Evolutionary conservation across 495 filamentous ascomycete genomes (phyloP), one percentile per base, ranked within the genome.

Genomic region (Aspergillus conjunctus): DNA sequence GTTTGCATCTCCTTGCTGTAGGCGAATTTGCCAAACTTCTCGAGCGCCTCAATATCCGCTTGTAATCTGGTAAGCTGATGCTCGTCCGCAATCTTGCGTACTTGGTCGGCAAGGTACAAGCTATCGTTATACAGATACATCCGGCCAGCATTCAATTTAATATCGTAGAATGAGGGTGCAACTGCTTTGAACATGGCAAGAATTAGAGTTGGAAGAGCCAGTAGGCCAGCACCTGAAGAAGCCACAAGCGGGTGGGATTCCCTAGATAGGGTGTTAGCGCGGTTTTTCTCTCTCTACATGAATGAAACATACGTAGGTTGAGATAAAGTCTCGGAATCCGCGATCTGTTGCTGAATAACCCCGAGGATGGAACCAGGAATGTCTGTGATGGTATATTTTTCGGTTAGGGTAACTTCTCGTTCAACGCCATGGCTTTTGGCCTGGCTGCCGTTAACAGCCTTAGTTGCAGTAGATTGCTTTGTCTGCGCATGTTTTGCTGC

Each of bases 121-220:
- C 89, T 85, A 69, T 99, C 94, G 66, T 99, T 98, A 72, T 98
- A 99, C 45, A 97, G 81, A 63, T 88, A 91, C 90, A 97, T 94
- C 66, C 89, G 91, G 5, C 91, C 91, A 26, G 87, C 83, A 18
- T 76, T 72, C 39, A 87, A 79, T 20, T 80, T 79, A 46, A 81
- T 64, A 0, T 80, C 71, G 73, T 99, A 99, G 69, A 90, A 91
- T 10, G 87, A 85, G 4, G 91, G 86, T 5, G 92, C 89, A 2
- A 91, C 86, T 12, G 94, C 92, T 51, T 95, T 88, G 74, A 93
- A 98, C 85, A 96, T 90, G 26, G 93, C 91, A 21, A 99, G 77
- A 18, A 93, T 82, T 32, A 95, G 83, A 1, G 90, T 90, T 26
- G 94, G 93, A 10, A 99, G 76, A 41, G 86, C 83, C 65, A 92